Conservation (phyloP, 2,329 filamentous ascomycete genomes). For the Penicillium sp. region DNA sequence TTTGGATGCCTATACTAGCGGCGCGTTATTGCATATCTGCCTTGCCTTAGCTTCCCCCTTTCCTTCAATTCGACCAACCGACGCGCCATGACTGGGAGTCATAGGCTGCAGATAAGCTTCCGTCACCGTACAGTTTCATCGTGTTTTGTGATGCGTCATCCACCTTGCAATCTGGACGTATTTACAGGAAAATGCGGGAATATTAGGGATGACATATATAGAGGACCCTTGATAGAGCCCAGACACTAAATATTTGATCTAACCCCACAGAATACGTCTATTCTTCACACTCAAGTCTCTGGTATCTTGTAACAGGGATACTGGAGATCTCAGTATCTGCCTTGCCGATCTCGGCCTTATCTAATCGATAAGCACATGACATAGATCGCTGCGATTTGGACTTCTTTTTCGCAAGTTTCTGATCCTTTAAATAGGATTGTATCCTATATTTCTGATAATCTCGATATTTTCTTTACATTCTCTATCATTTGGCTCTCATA, state of each 20-base stretch:
- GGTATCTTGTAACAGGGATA: neutral
- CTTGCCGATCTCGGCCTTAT: constrained; percentile 26
- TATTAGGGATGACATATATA: neutral
- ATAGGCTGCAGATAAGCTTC: constrained; percentile 17
- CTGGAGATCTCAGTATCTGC: constrained; percentile 5
- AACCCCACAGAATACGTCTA: neutral
- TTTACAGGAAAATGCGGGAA: neutral
- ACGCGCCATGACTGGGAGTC: constrained; percentile 2
- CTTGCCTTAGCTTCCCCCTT: neutral
- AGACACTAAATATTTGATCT: neutral
- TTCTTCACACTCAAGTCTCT: neutral
- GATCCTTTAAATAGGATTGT: neutral
- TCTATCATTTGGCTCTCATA: neutral
- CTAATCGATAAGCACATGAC: constrained; percentile 25
- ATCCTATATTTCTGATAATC: neutral
- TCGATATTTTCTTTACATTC: neutral
- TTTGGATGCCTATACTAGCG: constrained; percentile 11
- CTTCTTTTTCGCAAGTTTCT: neutral
- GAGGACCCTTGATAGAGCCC: neutral
- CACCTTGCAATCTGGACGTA: neutral
- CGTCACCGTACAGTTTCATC: constrained; percentile 6
- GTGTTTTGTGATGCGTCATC: neutral
- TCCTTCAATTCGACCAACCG: neutral
- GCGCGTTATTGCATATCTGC: constrained; percentile 7
- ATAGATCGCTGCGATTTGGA: constrained; percentile 13